Conservation (phyloP, 164 flowering plant genomes). For the Vitis rotundifolia region DNA sequence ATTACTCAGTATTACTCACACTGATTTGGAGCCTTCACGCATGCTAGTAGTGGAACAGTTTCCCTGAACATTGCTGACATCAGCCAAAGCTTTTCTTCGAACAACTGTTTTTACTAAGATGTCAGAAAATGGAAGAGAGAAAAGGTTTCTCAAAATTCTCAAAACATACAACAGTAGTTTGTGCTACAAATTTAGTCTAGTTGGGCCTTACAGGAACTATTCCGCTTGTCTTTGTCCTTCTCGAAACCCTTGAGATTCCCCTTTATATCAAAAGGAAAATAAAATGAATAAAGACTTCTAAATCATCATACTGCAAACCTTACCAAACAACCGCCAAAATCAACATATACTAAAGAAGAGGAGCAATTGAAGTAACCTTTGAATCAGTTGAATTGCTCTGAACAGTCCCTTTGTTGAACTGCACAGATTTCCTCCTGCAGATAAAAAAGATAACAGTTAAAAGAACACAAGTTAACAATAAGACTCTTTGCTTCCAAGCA, state of each 20-base stretch:
- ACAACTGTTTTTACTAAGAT: constrained; percentile 30
- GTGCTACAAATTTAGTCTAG: not conserved
- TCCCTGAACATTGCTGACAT: constrained; percentile 52
- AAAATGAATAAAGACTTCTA: not conserved
- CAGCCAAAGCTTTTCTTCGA: constrained; percentile 60
- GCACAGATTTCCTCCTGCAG: constrained; percentile 28
- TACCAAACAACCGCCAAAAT: not conserved
- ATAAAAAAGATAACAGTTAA: not conserved
- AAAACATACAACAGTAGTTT: not conserved
- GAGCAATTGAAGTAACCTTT: constrained; percentile 24
- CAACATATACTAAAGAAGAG: not conserved
- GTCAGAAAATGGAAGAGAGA: not conserved
- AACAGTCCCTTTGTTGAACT: constrained; percentile 12
- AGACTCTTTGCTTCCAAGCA: not conserved
- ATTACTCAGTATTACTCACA: constrained; percentile 32
- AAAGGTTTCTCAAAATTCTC: not conserved
- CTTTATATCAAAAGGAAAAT: constrained; percentile 21
- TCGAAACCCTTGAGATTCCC: constrained; percentile 25
- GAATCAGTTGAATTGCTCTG: constrained; percentile 11
- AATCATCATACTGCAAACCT: not conserved
- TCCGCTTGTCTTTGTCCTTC: constrained; percentile 29
- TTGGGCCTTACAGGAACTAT: constrained; percentile 38
- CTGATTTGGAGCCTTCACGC: constrained; percentile 28
- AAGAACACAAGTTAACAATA: not conserved
- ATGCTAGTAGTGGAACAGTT: constrained; percentile 18